phyloP scores from a whole-genome alignment of 1,284 basidiomycete genomes.

The Anthracocystis panici-leucophaei region DNA sequence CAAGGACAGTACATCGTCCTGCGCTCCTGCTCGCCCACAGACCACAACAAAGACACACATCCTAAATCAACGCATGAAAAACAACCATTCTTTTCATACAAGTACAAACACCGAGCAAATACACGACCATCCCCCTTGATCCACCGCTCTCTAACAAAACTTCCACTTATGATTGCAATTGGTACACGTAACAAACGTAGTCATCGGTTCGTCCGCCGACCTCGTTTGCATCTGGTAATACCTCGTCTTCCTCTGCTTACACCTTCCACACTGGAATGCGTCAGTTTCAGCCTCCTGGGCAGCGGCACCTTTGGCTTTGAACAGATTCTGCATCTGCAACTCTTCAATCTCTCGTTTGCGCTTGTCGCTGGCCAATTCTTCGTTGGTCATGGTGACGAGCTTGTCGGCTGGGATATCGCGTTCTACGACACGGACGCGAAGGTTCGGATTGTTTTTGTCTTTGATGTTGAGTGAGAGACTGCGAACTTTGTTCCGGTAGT shows the following conservation, averaged over 20 bases:
- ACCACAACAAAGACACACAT: no score
- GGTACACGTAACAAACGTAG: slow-evolving; percentile 66
- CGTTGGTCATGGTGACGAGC: slow-evolving; percentile 84
- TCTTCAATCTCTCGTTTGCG: slow-evolving; percentile 84
- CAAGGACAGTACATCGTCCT: no score
- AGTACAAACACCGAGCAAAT: neutral
- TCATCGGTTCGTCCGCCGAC: slow-evolving; percentile 69
- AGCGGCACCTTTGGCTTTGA: slow-evolving; percentile 89
- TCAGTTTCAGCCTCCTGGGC: slow-evolving; percentile 90
- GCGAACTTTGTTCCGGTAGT: slow-evolving; percentile 85
- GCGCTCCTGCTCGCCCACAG: no score
- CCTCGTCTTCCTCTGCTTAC: slow-evolving; percentile 72
- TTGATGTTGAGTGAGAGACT: slow-evolving; percentile 92
- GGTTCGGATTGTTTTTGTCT: slow-evolving; percentile 90
- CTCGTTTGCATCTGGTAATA: slow-evolving; percentile 69
- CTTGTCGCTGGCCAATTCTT: slow-evolving; percentile 95
- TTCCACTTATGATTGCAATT: slow-evolving; percentile 69
- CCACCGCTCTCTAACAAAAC: slow-evolving; percentile 49
- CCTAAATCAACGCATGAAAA: no score
- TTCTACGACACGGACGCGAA: slow-evolving; percentile 85
- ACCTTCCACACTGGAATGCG: slow-evolving; percentile 95
- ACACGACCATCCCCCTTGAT: neutral
- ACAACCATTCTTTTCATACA: no score
- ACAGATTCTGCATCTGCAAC: slow-evolving; percentile 76
- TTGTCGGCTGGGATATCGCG: slow-evolving; percentile 80